Evolutionary conservation across 2,329 filamentous ascomycete genomes (phyloP).

Genomic region (Colletotrichum sansevieriae): DNA sequence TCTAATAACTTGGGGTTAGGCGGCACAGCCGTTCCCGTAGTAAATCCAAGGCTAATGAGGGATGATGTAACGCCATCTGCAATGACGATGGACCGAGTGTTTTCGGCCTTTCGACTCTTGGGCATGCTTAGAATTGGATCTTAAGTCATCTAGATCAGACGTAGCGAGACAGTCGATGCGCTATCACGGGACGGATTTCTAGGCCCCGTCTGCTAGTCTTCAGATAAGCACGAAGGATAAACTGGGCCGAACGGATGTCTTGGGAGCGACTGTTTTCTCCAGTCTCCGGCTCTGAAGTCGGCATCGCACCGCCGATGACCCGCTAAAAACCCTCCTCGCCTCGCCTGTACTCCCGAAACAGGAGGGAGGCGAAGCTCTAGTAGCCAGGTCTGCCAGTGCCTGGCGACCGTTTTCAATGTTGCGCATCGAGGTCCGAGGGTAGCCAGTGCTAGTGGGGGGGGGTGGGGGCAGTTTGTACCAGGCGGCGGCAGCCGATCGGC

Average conservation of each 20-base stretch:
- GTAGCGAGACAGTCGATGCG: slow-evolving; percentile 29
- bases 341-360: slow-evolving; percentile 30
- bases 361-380: slow-evolving; percentile 32
- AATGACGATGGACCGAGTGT: slow-evolving; percentile 18
- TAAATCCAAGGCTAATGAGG: slow-evolving; percentile 3
- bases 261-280: slow-evolving; percentile 13
- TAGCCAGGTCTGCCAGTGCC: neutral
- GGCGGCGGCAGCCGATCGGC: slow-evolving; percentile 37
- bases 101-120: neutral
- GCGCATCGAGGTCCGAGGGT: neutral
- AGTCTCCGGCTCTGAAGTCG: slow-evolving; percentile 24
- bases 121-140: neutral
- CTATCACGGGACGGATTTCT: slow-evolving; percentile 25
- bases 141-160: slow-evolving; percentile 12
- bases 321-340: slow-evolving; percentile 5
- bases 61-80: slow-evolving; percentile 19
- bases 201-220: slow-evolving; percentile 4
- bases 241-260: neutral
- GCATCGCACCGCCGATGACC: slow-evolving; percentile 37
- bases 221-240: slow-evolving; percentile 1
- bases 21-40: slow-evolving; percentile 12
- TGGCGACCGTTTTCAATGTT: neutral
- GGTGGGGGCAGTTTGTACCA: slow-evolving; percentile 18
- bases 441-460: slow-evolving; percentile 24
- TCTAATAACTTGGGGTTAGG: slow-evolving; percentile 11